Conservation (phyloP, 345 rosid species). For the Hibiscus trionum region DNA sequence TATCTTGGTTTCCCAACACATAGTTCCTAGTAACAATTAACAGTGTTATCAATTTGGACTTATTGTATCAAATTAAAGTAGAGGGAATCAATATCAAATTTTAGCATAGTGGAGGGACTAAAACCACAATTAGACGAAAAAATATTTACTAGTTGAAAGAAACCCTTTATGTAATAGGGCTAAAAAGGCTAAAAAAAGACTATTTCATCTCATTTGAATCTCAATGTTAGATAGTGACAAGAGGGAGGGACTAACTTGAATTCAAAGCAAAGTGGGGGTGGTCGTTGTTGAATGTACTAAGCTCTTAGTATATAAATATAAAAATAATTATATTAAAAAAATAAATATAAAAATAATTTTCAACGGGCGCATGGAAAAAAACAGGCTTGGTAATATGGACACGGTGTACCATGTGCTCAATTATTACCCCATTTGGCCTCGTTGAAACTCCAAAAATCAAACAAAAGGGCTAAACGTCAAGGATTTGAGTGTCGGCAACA, state of each 20-base stretch:
- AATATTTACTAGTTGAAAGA: background rate
- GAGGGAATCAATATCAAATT: background rate
- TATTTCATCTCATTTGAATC: background rate
- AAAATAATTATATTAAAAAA: too few relatives aligned
- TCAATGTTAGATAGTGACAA: background rate
- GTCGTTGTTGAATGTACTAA: conserved; percentile 9
- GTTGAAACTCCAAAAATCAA: background rate
- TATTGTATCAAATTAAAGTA: too few relatives aligned
- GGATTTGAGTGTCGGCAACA: background rate
- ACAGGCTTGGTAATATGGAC: background rate
- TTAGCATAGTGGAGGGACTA: background rate
- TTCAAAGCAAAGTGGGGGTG: conserved; percentile 1
- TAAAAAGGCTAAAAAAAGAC: background rate
- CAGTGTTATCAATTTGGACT: too few relatives aligned
- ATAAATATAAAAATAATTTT: background rate
- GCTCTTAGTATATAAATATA: background rate
- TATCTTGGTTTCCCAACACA: too few relatives aligned
- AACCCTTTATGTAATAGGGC: background rate
- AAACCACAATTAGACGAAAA: background rate
- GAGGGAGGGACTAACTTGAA: background rate
- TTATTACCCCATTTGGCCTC: background rate
- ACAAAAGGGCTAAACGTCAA: background rate
- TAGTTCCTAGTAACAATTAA: too few relatives aligned
- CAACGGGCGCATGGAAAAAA: background rate
- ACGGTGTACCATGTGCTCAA: conserved; percentile 1